phyloP scores from a whole-genome alignment of 2,329 filamentous ascomycete genomes.

The Claviceps quebecensis region DNA sequence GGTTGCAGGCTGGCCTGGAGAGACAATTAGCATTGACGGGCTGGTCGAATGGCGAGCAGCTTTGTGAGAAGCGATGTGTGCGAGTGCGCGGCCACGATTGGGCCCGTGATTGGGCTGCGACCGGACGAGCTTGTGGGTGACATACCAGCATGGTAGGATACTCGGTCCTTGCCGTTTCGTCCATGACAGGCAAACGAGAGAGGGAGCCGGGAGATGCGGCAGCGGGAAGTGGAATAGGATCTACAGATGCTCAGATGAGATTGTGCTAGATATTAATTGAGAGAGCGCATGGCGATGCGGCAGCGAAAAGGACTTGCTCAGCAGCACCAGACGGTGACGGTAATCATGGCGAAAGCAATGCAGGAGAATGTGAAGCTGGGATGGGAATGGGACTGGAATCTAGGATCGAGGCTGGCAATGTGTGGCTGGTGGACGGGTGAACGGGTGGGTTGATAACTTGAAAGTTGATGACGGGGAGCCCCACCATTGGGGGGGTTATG shows the following conservation, averaged over 20 bases:
- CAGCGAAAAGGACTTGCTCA: constrained; percentile 3
- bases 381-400: not conserved
- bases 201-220: not conserved
- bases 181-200: constrained; percentile 38
- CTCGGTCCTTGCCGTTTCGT: constrained; percentile 69
- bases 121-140: constrained; percentile 10
- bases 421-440: constrained; percentile 1
- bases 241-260: constrained; percentile 18
- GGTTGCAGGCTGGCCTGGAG: constrained; percentile 66
- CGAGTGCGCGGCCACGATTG: not conserved
- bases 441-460: too few species aligned
- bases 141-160: constrained; percentile 92
- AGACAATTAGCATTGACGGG: not conserved
- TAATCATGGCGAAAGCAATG: not conserved
- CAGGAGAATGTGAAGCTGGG: constrained; percentile 1
- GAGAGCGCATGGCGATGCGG: constrained; percentile 10
- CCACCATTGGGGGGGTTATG: not conserved
- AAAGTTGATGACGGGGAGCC: not conserved
- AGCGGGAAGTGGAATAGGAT: not conserved
- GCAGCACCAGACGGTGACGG: constrained; percentile 6
- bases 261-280: constrained; percentile 6
- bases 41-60: not conserved
- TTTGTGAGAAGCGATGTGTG: not conserved
- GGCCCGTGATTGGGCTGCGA: not conserved
- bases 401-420: not conserved